These are phyloP conservation scores for Metschnikowia picachoensis DNA, from an alignment of 805 yeast genomes.

Conservation along the genomic window DNA sequence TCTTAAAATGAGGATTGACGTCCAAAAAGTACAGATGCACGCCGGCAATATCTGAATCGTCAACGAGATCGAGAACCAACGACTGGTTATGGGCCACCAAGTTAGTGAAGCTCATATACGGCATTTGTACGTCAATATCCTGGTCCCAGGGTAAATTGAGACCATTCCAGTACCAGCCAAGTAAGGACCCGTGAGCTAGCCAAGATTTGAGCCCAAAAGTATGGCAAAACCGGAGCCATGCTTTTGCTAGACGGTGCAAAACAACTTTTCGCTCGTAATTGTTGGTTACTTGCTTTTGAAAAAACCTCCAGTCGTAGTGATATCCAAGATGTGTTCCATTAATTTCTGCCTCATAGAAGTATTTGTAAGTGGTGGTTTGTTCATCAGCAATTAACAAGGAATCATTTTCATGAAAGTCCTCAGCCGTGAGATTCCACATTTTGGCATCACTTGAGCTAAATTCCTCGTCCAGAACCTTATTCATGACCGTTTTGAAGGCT, in stretches of 20 bases:
- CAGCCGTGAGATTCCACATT: no score
- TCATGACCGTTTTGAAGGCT: no score
- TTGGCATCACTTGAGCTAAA: no score
- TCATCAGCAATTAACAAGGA: no score
- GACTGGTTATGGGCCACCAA: conserved; percentile 47
- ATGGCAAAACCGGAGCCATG: conserved; percentile 48
- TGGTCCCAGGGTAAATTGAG: conserved; percentile 62
- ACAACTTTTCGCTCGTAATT: conserved; percentile 26
- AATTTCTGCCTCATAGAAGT: conserved; percentile 15
- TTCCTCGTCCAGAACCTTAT: no score
- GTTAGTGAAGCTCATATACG: conserved; percentile 43
- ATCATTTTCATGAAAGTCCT: no score
- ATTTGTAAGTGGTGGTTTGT: conserved; percentile 1
- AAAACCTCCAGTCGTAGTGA: conserved; percentile 25
- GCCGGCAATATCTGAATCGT: conserved; percentile 51
- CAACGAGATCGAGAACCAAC: conserved; percentile 16
- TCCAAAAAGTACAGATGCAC: conserved; percentile 16
- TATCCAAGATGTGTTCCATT: conserved; percentile 5
- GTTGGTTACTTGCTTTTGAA: conserved; percentile 11
- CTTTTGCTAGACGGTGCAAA: conserved; percentile 47
- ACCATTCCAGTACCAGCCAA: conserved; percentile 66
- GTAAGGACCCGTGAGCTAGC: conserved; percentile 64
- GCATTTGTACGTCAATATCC: conserved; percentile 64
- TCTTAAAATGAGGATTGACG: conserved; percentile 12
- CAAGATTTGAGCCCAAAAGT: conserved; percentile 48